These are phyloP conservation scores for Pleurotus pulmonarius DNA, from an alignment of 768 basidiomycete genomes.

Conservation along the genomic window DNA sequence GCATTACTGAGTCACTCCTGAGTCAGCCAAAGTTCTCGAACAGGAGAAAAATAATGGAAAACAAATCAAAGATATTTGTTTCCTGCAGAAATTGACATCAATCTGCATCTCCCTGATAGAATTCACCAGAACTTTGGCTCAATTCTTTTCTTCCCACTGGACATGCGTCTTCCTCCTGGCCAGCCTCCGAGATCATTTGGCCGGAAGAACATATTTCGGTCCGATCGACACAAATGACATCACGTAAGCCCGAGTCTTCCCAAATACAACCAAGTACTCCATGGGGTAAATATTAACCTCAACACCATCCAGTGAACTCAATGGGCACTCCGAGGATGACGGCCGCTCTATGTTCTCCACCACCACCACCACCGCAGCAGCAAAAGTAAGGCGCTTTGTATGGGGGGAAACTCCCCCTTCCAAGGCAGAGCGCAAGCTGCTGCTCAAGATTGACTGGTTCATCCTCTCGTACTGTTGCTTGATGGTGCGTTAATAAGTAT, in stretches of 20 bases:
- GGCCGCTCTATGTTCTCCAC: not conserved
- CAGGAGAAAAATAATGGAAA: not conserved
- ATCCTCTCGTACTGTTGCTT: slow-evolving; percentile 70
- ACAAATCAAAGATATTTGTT: not conserved
- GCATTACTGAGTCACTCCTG: not conserved
- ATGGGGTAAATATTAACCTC: not conserved
- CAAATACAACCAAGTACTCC: not conserved
- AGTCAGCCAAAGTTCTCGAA: not conserved
- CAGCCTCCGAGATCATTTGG: not conserved
- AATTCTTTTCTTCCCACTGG: not conserved
- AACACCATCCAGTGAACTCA: too few relatives aligned
- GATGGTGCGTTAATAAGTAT: slow-evolving; percentile 38
- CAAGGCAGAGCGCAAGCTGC: slow-evolving; percentile 43
- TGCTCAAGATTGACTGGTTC: slow-evolving; percentile 64
- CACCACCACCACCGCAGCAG: not conserved
- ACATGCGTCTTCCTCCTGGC: slow-evolving; percentile 2
- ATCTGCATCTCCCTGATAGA: not conserved
- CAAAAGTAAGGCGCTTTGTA: slow-evolving; percentile 10
- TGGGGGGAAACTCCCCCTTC: slow-evolving; percentile 26
- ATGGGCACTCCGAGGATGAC: too few relatives aligned
- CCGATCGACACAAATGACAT: slow-evolving; percentile 9
- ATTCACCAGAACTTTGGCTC: too few relatives aligned
- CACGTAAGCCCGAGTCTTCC: slow-evolving; percentile 10
- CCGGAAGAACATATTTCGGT: not conserved
- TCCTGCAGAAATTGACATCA: not conserved